phyloP scores from a whole-genome alignment of 169 alveolate genomes.

The Besnoitia besnoiti region DNA sequence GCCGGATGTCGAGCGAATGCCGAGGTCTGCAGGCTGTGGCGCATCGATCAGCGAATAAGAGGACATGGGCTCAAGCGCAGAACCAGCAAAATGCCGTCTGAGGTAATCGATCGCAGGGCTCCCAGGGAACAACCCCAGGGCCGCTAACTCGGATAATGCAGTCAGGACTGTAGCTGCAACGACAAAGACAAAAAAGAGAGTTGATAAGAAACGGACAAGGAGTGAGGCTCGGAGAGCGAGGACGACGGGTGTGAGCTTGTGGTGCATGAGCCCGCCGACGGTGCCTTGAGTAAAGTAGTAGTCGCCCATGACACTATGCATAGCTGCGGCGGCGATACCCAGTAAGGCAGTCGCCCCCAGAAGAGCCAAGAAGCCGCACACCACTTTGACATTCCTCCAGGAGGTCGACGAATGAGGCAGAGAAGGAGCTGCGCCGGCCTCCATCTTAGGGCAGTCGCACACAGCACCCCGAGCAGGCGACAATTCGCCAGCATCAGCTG shows the following conservation, averaged over 20 bases:
- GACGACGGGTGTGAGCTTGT: not conserved
- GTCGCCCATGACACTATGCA: not conserved
- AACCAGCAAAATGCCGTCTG: not conserved
- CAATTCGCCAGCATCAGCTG: not conserved
- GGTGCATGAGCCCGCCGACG: not conserved
- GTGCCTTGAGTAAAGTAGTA: conserved; percentile 21
- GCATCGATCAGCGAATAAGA: too few species aligned
- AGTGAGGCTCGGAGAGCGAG: not conserved
- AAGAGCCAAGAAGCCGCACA: not conserved
- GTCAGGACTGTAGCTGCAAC: not conserved
- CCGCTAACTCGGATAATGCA: not conserved
- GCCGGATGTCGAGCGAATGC: too few species aligned
- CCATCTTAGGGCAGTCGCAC: not conserved
- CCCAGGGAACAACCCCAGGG: not conserved
- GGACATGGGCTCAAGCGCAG: too few species aligned
- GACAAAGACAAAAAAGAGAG: not conserved
- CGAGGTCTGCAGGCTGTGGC: too few species aligned
- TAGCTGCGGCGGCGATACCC: conserved; percentile 8
- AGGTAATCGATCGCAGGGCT: not conserved
- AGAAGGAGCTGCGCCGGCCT: not conserved
- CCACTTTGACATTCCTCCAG: not conserved
- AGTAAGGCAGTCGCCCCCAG: not conserved
- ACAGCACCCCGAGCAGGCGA: not conserved
- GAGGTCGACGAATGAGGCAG: not conserved
- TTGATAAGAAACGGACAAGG: not conserved